Evolutionary conservation across 2,329 filamentous ascomycete genomes (phyloP).

Genomic region (Drechslerella coelobrocha): DNA sequence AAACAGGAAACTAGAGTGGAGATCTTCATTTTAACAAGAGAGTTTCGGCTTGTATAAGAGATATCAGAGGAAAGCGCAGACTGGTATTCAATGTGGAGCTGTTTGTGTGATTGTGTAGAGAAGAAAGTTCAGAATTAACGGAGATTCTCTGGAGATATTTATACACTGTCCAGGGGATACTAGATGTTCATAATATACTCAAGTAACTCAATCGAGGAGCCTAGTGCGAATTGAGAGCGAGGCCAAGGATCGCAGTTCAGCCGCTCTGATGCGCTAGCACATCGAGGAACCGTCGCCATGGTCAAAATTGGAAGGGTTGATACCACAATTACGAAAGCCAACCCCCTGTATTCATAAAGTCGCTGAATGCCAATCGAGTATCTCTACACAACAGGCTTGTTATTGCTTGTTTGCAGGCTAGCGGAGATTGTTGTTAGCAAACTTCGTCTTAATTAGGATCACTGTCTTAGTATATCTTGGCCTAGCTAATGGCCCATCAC

Average conservation of each 20-base stretch:
- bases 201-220: background rate
- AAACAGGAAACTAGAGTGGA: no score
- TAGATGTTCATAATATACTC: background rate
- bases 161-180: background rate
- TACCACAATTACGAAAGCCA: background rate
- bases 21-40: no score
- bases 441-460: no score
- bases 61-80: no score
- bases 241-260: background rate
- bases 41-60: no score
- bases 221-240: background rate
- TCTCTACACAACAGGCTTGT: no score
- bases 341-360: background rate
- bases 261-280: background rate
- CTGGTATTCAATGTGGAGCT: background rate
- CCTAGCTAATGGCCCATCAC: no score
- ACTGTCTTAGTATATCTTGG: no score
- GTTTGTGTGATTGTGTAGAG: background rate
- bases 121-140: constrained; percentile 1
- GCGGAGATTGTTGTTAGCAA: no score
- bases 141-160: constrained; percentile 3
- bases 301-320: background rate
- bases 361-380: no score
- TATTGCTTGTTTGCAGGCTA: no score
- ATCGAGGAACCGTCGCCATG: background rate